These are phyloP conservation scores for Cyclotella distinguenda DNA, from an alignment of 108 stramenopile genomes.

Conservation along the genomic window DNA sequence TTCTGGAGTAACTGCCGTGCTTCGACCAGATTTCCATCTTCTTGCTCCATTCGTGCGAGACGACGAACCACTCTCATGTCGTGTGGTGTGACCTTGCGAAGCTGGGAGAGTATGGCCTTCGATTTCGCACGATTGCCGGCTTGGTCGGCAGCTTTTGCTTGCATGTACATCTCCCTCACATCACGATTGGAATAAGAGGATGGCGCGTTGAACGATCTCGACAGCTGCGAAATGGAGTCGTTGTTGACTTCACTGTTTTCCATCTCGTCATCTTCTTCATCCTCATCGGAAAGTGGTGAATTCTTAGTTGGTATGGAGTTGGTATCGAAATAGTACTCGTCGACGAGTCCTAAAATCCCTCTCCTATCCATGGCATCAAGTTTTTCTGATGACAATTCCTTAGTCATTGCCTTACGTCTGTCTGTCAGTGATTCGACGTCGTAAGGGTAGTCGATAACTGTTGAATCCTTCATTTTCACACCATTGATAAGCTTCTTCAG, in stretches of 20 bases:
- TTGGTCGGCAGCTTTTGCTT: constrained; percentile 74
- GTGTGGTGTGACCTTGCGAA: constrained; percentile 59
- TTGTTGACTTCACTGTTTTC: constrained; percentile 16
- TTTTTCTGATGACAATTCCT: constrained; percentile 11
- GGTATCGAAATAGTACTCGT: constrained; percentile 31
- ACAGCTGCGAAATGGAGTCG: constrained; percentile 51
- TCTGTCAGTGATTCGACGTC: constrained; percentile 25
- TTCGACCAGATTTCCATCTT: constrained; percentile 52
- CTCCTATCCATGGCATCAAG: neutral
- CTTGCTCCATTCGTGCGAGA: constrained; percentile 64
- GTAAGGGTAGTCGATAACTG: constrained; percentile 1
- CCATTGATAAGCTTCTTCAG: constrained; percentile 29
- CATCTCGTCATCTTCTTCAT: constrained; percentile 25
- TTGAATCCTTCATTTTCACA: constrained; percentile 14
- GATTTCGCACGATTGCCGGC: constrained; percentile 53
- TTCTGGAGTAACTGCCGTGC: constrained; percentile 53
- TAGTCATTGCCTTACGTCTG: constrained; percentile 30
- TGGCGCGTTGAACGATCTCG: constrained; percentile 55
- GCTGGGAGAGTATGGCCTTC: constrained; percentile 47
- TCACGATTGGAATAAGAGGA: constrained; percentile 59
- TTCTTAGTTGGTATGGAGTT: constrained; percentile 16
- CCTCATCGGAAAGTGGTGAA: neutral
- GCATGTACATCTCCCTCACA: constrained; percentile 66
- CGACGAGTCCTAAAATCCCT: constrained; percentile 41
- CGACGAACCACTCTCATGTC: constrained; percentile 75